Conservation (phyloP, 352 stramenopile species). For the Phytophthora citrophthora region DNA sequence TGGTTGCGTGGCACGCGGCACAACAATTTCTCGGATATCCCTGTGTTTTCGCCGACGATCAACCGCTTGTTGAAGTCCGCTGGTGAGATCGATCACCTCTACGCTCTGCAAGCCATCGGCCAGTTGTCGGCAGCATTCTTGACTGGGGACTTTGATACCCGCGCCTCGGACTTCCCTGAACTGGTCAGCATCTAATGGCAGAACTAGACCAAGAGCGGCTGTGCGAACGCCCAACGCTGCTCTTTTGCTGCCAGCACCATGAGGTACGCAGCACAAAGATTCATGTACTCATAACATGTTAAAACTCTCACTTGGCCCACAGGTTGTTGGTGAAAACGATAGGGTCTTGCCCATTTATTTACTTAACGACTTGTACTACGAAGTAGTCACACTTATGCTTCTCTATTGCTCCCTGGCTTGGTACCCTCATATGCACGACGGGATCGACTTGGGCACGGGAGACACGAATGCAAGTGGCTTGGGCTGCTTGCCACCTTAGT, state of each 20-base stretch:
- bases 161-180: slow-evolving; percentile 45
- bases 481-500: slow-evolving; percentile 14
- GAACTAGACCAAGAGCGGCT: background rate
- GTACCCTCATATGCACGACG: slow-evolving; percentile 25
- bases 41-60: slow-evolving; percentile 64
- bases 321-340: slow-evolving; percentile 5
- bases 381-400: slow-evolving; percentile 26
- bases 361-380: slow-evolving; percentile 32
- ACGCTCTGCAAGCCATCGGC: slow-evolving; percentile 50
- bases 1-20: slow-evolving; percentile 53
- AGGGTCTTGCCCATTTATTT: slow-evolving; percentile 17
- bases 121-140: slow-evolving; percentile 63
- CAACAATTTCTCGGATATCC: slow-evolving; percentile 81
- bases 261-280: too few relatives aligned
- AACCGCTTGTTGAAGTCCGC: slow-evolving; percentile 59
- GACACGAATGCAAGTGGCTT: slow-evolving; percentile 12
- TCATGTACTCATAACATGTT: too few relatives aligned
- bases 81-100: slow-evolving; percentile 51
- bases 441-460: slow-evolving; percentile 18
- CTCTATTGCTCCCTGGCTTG: slow-evolving; percentile 21
- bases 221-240: too few relatives aligned
- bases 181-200: slow-evolving; percentile 29
- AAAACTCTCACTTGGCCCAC: background rate
- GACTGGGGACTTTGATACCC: slow-evolving; percentile 32
- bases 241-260: too few relatives aligned